A percentile compares a stretch with the other conserved stretches of the same genome.
Conservation (phyloP, 1,284 basidiomycete genomes). For the Cryptococcus maquisensis region DNA sequence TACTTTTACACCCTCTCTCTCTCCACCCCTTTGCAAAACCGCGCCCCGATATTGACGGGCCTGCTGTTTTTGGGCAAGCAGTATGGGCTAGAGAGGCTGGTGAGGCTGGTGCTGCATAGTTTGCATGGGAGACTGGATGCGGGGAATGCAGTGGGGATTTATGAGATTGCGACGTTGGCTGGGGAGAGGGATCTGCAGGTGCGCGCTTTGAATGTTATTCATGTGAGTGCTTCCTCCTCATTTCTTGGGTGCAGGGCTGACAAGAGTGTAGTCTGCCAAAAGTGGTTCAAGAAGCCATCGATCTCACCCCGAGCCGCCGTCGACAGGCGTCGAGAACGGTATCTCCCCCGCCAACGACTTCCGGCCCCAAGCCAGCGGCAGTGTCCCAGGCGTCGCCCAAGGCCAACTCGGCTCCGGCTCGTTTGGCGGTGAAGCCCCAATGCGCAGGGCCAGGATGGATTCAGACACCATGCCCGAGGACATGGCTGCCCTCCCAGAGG, state of each 20-base stretch:
- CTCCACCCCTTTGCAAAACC: slow-evolving; percentile 82
- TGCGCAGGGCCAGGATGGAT: slow-evolving; percentile 22
- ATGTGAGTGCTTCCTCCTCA: slow-evolving; percentile 54
- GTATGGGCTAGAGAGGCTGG: slow-evolving; percentile 73
- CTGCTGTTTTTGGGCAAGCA: slow-evolving; percentile 77
- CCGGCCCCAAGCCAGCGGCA: slow-evolving; percentile 1
- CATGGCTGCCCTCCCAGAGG: neutral
- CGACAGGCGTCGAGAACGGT: slow-evolving; percentile 7
- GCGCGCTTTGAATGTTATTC: slow-evolving; percentile 70
- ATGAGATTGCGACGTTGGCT: slow-evolving; percentile 88
- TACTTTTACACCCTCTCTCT: slow-evolving; percentile 86
- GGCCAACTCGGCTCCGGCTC: neutral
- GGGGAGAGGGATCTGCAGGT: slow-evolving; percentile 83
- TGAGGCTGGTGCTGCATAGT: slow-evolving; percentile 77
- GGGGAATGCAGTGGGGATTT: slow-evolving; percentile 78
- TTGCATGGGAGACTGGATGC: slow-evolving; percentile 83
- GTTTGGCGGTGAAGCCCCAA: slow-evolving; percentile 6
- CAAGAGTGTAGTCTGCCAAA: slow-evolving; percentile 11
- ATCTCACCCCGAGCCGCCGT: slow-evolving; percentile 18
- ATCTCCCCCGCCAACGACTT: neutral
- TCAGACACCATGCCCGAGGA: slow-evolving; percentile 18
- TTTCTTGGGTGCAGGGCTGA: neutral
- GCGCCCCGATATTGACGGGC: slow-evolving; percentile 80
- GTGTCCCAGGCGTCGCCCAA: no score
- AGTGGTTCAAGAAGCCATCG: slow-evolving; percentile 14